These are phyloP conservation scores for Leccinum imitatum DNA, from an alignment of 768 basidiomycete genomes.

Conservation along the genomic window DNA sequence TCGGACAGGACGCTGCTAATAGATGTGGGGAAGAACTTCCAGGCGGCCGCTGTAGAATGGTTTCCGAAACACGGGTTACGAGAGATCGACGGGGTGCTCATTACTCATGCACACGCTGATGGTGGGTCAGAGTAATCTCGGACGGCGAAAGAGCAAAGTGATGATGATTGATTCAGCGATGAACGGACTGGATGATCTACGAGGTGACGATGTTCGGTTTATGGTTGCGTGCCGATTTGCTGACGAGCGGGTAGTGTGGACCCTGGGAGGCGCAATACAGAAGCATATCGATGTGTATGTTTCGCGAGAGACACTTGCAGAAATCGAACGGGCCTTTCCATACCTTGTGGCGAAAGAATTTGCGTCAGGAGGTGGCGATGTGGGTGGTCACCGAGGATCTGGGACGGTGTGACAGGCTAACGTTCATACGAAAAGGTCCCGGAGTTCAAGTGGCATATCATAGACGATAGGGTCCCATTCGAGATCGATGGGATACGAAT, in stretches of 20 bases:
- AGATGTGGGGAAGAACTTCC: slow-evolving; percentile 86
- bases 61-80: slow-evolving; percentile 75
- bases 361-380: slow-evolving; percentile 80
- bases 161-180: slow-evolving; percentile 52
- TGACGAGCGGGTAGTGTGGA: slow-evolving; percentile 58
- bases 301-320: slow-evolving; percentile 60
- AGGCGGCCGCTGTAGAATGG: slow-evolving; percentile 51
- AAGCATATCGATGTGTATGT: slow-evolving; percentile 72
- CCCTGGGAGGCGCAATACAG: slow-evolving; percentile 63
- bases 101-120: slow-evolving; percentile 89
- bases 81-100: slow-evolving; percentile 69
- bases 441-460: slow-evolving; percentile 79
- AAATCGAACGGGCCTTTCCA: slow-evolving; percentile 72
- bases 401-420: slow-evolving; percentile 3
- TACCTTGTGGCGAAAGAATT: slow-evolving; percentile 76
- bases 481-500: slow-evolving; percentile 62
- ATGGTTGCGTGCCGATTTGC: slow-evolving; percentile 1
- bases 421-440: slow-evolving; percentile 54
- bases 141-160: neutral
- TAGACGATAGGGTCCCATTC: slow-evolving; percentile 66
- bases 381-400: slow-evolving; percentile 35
- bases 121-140: slow-evolving; percentile 36
- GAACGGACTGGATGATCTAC: slow-evolving; percentile 86
- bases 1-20: slow-evolving; percentile 67
- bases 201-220: slow-evolving; percentile 45